phyloP scores from a whole-genome alignment of 129 eudicot genomes.

The Apium graveolens region DNA sequence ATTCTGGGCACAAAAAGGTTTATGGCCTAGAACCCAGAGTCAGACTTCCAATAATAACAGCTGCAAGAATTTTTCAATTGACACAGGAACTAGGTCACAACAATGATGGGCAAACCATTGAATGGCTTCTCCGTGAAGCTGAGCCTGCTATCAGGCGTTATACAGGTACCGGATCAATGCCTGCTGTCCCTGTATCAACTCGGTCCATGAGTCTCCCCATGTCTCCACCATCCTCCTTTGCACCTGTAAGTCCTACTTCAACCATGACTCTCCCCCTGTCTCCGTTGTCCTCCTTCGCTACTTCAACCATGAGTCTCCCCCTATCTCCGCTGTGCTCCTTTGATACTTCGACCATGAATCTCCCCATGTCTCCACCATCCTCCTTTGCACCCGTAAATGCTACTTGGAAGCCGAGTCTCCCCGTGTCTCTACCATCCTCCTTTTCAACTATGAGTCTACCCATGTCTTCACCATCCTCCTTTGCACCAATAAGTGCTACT shows the following conservation, averaged over 20 bases:
- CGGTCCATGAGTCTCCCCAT: too few relatives aligned
- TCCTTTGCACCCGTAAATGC: too few relatives aligned
- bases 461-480: too few relatives aligned
- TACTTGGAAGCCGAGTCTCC: too few relatives aligned
- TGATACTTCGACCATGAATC: too few relatives aligned
- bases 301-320: too few relatives aligned
- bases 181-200: background rate
- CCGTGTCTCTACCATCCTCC: too few relatives aligned
- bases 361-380: too few relatives aligned
- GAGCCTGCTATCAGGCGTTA: slow-evolving; percentile 21
- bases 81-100: slow-evolving; percentile 20
- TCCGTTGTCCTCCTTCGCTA: background rate
- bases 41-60: slow-evolving; percentile 17
- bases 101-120: slow-evolving; percentile 21
- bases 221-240: background rate
- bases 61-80: slow-evolving; percentile 25
- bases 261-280: background rate
- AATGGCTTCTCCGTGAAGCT: slow-evolving; percentile 23
- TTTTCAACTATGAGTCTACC: too few relatives aligned
- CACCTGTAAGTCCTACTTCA: background rate
- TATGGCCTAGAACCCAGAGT: slow-evolving; percentile 21
- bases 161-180: slow-evolving; percentile 25
- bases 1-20: slow-evolving; percentile 15
- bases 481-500: too few relatives aligned
- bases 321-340: too few relatives aligned